Conservation (phyloP, 352 stramenopile species). For the Blastocystis sp. region DNA sequence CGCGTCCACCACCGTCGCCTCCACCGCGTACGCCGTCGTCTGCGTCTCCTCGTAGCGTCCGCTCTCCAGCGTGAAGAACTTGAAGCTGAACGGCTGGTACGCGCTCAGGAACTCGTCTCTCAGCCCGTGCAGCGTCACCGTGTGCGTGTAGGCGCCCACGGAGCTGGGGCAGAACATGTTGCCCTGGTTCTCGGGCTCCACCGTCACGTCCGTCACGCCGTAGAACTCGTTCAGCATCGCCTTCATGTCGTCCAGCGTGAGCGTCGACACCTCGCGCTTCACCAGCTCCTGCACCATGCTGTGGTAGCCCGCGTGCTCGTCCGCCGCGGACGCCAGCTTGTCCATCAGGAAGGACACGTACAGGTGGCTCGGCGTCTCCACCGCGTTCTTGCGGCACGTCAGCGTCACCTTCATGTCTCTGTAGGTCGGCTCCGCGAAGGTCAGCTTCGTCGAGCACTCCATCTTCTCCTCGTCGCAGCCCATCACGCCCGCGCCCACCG, state of each 20-base stretch:
- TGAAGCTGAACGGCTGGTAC: constrained; percentile 5
- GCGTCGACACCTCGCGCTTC: constrained; percentile 29
- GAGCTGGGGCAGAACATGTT: constrained; percentile 31
- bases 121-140: constrained; percentile 43
- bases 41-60: neutral
- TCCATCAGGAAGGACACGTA: constrained; percentile 13
- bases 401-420: constrained; percentile 31
- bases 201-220: neutral
- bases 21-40: neutral
- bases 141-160: constrained; percentile 33
- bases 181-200: neutral
- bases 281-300: neutral
- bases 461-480: neutral
- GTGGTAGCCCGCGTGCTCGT: neutral
- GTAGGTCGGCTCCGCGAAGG: constrained; percentile 15
- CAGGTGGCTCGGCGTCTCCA: constrained; percentile 6
- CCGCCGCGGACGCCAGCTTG: constrained; percentile 10
- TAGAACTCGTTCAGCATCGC: constrained; percentile 54
- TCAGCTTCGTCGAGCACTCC: constrained; percentile 40
- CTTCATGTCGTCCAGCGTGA: neutral
- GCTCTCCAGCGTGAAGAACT: constrained; percentile 12
- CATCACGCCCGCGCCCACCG: neutral
- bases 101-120: constrained; percentile 1
- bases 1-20: neutral
- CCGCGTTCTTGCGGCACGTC: constrained; percentile 31